Percentiles rank a stretch among this genome's conserved stretches.
These are phyloP conservation scores for Chamaecrista fasciculata DNA, from an alignment of 306 rosid genomes.

Conservation along the genomic window DNA sequence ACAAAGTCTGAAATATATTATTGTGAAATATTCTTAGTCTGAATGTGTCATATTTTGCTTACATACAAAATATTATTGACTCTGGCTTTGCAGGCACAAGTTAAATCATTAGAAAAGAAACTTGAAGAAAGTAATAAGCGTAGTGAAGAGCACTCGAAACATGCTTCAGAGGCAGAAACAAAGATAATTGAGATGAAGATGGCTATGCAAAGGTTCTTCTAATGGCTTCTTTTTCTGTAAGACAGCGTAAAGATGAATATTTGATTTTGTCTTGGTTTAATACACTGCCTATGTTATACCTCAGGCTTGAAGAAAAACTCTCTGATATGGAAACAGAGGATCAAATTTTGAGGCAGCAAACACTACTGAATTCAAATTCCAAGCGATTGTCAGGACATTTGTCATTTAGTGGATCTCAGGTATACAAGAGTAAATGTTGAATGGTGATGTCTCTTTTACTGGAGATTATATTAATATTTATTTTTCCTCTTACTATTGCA, in stretches of 20 bases:
- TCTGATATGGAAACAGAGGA: constrained; percentile 86
- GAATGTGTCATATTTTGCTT: neutral
- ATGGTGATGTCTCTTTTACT: constrained; percentile 4
- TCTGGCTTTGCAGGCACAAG: constrained; percentile 55
- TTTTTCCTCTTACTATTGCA: constrained; percentile 38
- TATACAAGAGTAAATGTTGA: constrained; percentile 30
- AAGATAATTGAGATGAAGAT: constrained; percentile 83
- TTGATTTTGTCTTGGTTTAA: constrained; percentile 23
- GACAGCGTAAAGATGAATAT: constrained; percentile 15
- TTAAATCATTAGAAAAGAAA: constrained; percentile 69
- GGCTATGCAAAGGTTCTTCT: constrained; percentile 71
- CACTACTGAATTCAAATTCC: constrained; percentile 61
- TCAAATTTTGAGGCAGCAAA: constrained; percentile 67
- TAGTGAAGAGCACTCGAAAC: constrained; percentile 82
- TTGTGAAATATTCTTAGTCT: neutral
- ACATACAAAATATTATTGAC: constrained; percentile 17
- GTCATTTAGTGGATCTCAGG: constrained; percentile 39
- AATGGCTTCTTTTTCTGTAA: constrained; percentile 13
- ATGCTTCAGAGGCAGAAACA: constrained; percentile 68
- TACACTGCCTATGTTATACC: constrained; percentile 19
- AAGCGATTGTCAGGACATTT: constrained; percentile 57
- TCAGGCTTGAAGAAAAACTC: constrained; percentile 87
- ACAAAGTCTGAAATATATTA: neutral
- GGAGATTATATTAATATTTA: constrained; percentile 38
- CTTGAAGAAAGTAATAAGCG: constrained; percentile 46